phyloP scores from a whole-genome alignment of 192 early-diverging fungal genomes.

The Entomortierella parvispora region DNA sequence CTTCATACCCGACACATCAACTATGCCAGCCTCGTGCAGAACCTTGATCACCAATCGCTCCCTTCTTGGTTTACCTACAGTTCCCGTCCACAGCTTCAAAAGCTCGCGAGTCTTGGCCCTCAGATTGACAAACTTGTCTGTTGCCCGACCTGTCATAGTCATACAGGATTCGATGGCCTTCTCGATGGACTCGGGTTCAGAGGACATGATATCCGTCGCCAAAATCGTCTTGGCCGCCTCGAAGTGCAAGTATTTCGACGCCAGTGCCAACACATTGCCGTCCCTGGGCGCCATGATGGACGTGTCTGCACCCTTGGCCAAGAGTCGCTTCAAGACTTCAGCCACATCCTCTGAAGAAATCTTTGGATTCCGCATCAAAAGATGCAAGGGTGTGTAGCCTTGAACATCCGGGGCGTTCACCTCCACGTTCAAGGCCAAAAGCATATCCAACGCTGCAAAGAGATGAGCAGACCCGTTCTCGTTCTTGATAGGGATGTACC shows the following conservation, averaged over 20 bases:
- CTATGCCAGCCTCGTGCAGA: constrained; percentile 20
- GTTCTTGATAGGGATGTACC: constrained; percentile 45
- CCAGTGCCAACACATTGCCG: constrained; percentile 41
- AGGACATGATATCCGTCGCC: constrained; percentile 10
- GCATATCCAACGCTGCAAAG: constrained; percentile 29
- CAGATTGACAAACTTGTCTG: constrained; percentile 43
- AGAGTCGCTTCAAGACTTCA: constrained; percentile 30
- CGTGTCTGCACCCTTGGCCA: constrained; percentile 39
- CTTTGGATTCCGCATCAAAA: constrained; percentile 90
- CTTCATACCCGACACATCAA: constrained; percentile 18
- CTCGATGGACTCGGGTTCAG: constrained; percentile 41
- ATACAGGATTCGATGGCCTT: constrained; percentile 41
- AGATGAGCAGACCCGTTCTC: constrained; percentile 38
- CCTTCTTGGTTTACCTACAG: constrained; percentile 5
- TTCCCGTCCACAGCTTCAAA: constrained; percentile 45
- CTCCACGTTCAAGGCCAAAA: constrained; percentile 14
- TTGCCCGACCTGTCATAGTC: constrained; percentile 49
- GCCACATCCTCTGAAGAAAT: constrained; percentile 82
- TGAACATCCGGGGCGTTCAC: constrained; percentile 37
- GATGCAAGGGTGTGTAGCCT: constrained; percentile 54
- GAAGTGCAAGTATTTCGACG: constrained; percentile 42
- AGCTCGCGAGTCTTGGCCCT: constrained; percentile 35
- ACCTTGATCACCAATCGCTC: constrained; percentile 27
- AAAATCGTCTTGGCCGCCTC: constrained; percentile 28
- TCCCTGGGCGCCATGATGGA: constrained; percentile 23